Evolutionary conservation across 345 rosid species (phyloP), one percentile per base, ranked within the genome.

Genomic region (Hibiscus trionum): DNA sequence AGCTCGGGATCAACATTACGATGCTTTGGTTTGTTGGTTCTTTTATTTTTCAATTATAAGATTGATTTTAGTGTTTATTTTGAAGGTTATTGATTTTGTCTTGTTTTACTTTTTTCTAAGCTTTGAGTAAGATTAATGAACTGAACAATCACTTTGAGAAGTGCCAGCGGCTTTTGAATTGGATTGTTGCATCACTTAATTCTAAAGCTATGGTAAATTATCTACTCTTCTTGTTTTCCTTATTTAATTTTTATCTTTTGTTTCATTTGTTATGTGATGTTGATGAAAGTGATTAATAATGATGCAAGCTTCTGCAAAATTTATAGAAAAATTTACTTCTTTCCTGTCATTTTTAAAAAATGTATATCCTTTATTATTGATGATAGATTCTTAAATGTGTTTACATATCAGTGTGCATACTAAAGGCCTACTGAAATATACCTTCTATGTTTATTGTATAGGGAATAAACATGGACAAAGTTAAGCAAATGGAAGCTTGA

Each of bases 401-500:
- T 64, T 26, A 39, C 26, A 10, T 37, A 39, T 64, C 39, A 58
- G 50, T 4, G 7, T 33, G 52, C 21, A 37, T 62, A 15, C 33
- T 31, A 72, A 55, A 63, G 58, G 59, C 56, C 26, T 27, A 12
- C 44, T 29, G 46, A n/a, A 15, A 31, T 69, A 24, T 17, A 29
- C 61, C 29, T 4, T 33, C 35, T n/a, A 35, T 50, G 11, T 63
- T 31, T 73, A 14, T 79, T 76, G 37, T 71, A 47, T 75, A 95
- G 99, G 99, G 99, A 73, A 95, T 92, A 79, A 88, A 92, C 77
- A 82, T 97, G 80, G 82, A 75, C 61, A 84, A 97, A 80, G 92
- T 95, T 83, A 96, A 95, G 78, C 92, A 89, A 83, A 95, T 92
- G 99, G 97, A 92, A 84, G 90, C 87, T 73, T 88, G 97, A 67